Evolutionary conservation across 495 filamentous ascomycete genomes (phyloP), one percentile per base, ranked within the genome.

Genomic region (Thozetella sp.): DNA sequence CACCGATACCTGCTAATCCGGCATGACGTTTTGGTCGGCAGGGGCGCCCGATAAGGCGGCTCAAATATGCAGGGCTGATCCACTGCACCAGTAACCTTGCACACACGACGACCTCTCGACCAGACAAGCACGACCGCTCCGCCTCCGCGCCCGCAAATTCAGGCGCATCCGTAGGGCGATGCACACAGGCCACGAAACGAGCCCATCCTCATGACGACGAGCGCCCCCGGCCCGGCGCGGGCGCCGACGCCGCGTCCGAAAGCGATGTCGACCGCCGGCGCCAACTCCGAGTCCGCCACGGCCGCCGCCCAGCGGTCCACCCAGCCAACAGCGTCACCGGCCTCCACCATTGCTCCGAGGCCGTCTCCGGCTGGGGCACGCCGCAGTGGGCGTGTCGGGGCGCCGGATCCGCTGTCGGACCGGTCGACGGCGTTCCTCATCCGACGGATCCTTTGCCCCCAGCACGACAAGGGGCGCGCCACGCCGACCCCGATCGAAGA

Each of bases 401-500:
- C 67, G 2, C 53, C 73, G 34, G 77, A 81, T 59, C 76, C 76
- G 45, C 70, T 82, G 43, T 80, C 81, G 22, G 81, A 84, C 65
- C 77, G 71, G 57, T 74, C 82, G 20, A 85, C 83, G 2, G 64
- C 74, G 23, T 70, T 76, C 56, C 72, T 86, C 27, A 78, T 85
- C 68, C 77, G 82, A 23, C 76, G 80, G 27, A 76, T 72, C 40
- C 75, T 84, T 53, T 85, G 81, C 64, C 72, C 72, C 45, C 74
- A 79, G 54, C 71, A 78, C 30, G 68, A 72, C 43, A 78, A 81
- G 72, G 79, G 77, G 55, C 68, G 61, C 61, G 65, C 56, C 40
- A 65, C 76, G 23, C 70, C 76, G 22, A 61, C 69, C 23, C 72
- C 80, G 10, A 79, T 96, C 58, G 86, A 94, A 52, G 91, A 93